Evolutionary conservation across 228 moss, liverwort and hornwort species (phyloP).

Genomic region (Sphagnum fallax): DNA sequence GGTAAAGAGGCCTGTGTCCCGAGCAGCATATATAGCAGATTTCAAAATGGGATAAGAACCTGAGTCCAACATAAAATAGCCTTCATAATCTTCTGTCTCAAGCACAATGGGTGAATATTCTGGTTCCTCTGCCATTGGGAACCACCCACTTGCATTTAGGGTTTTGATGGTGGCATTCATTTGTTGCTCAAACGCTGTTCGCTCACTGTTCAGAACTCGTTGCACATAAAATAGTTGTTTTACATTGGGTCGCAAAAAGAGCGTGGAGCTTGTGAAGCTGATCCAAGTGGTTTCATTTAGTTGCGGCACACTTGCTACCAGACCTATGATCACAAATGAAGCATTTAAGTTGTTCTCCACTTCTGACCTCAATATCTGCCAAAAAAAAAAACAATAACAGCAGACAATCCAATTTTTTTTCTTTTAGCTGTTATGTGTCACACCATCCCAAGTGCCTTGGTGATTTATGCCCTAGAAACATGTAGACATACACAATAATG

Average conservation of each 20-base stretch:
- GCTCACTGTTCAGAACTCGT: slow-evolving; percentile 24
- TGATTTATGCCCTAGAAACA: too few species aligned
- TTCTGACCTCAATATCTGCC: slow-evolving; percentile 28
- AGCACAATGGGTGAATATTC: slow-evolving; percentile 29
- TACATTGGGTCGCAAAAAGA: slow-evolving; percentile 33
- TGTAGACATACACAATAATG: too few species aligned
- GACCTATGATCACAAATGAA: slow-evolving; percentile 32
- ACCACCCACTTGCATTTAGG: slow-evolving; percentile 5
- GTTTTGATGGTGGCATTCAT: slow-evolving; percentile 17
- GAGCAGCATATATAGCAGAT: slow-evolving; percentile 22
- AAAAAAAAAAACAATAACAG: not conserved
- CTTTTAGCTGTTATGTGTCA: too few species aligned
- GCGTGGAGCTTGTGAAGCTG: slow-evolving; percentile 22
- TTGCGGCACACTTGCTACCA: slow-evolving; percentile 23
- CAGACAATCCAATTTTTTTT: not conserved
- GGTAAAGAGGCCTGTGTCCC: slow-evolving; percentile 37
- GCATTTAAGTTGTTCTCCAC: slow-evolving; percentile 36
- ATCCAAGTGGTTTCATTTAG: slow-evolving; percentile 12
- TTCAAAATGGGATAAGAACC: slow-evolving; percentile 9
- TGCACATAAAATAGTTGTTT: slow-evolving; percentile 22
- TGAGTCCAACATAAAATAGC: slow-evolving; percentile 12
- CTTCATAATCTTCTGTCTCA: slow-evolving; percentile 10
- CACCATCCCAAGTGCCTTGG: too few species aligned
- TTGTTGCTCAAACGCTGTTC: slow-evolving; percentile 17
- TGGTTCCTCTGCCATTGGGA: slow-evolving; percentile 1